phyloP scores from a whole-genome alignment of 176 grass and related monocot species.

The Aegilops longissima region DNA sequence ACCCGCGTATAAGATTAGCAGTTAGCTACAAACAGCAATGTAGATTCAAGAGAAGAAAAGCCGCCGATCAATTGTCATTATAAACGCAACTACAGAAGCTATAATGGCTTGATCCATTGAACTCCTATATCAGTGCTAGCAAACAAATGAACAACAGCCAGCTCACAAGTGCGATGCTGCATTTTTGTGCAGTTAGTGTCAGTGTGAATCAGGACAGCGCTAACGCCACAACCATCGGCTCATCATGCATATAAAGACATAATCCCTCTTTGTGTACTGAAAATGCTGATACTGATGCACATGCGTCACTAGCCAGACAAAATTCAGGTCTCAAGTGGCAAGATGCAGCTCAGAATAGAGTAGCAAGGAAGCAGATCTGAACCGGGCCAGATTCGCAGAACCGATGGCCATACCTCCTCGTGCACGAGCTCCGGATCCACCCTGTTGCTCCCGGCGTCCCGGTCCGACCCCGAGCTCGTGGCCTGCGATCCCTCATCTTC shows the following conservation, averaged over 20 bases:
- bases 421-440: conserved; percentile 5
- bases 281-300: neutral
- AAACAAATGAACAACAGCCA: neutral
- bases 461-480: neutral
- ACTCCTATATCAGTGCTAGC: neutral
- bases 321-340: neutral
- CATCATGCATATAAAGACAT: neutral
- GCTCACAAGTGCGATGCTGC: neutral
- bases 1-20: neutral
- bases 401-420: conserved; percentile 26
- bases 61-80: neutral
- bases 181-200: neutral
- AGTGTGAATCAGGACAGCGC: neutral
- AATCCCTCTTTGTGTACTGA: neutral
- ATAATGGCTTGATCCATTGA: too few relatives aligned
- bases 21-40: neutral
- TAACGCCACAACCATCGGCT: neutral
- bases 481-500: conserved; percentile 35
- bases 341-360: too few relatives aligned
- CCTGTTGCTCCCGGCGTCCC: neutral
- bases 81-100: too few relatives aligned
- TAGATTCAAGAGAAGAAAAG: neutral
- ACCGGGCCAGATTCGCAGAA: neutral
- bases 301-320: conserved; percentile 1
- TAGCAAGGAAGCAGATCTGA: neutral